Percentiles rank a stretch among this genome's conserved stretches.
These are phyloP conservation scores for Zymoseptoria brevis DNA, from an alignment of 2,329 filamentous ascomycete species.

Conservation along the genomic window DNA sequence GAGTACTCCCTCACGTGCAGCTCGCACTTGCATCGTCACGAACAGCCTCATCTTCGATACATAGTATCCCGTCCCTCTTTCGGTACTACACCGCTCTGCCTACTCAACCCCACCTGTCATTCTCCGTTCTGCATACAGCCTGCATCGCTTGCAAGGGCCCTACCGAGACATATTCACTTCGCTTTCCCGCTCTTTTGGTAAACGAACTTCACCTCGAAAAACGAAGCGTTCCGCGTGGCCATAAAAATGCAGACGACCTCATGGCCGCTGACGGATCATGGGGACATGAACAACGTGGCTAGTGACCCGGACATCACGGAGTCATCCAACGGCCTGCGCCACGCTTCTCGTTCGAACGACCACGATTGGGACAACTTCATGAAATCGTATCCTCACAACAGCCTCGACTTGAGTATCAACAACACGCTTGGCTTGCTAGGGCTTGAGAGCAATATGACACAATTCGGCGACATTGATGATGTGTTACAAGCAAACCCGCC, in stretches of 20 bases:
- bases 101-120: conserved; percentile 11
- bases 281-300: conserved; percentile 8
- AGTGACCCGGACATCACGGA: conserved; percentile 15
- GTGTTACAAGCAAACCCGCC: conserved; percentile 7
- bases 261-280: conserved; percentile 10
- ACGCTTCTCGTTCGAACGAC: conserved; percentile 15
- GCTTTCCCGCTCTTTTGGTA: neutral
- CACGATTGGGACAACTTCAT: conserved; percentile 14
- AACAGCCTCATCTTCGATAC: conserved; percentile 10
- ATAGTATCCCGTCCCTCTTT: conserved; percentile 10
- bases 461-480: conserved; percentile 13
- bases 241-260: conserved; percentile 12
- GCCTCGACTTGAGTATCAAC: conserved; percentile 4
- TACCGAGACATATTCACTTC: neutral
- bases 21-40: conserved; percentile 15
- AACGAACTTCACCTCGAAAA: neutral
- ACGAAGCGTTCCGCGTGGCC: conserved; percentile 1
- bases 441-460: conserved; percentile 9
- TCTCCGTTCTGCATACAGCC: conserved; percentile 3
- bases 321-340: conserved; percentile 10
- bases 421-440: conserved; percentile 8
- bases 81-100: conserved; percentile 20
- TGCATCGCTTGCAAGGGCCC: neutral
- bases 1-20: conserved; percentile 1
- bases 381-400: conserved; percentile 7